Evolutionary conservation across 805 yeast species (phyloP).

Genomic region (Nakazawaea peltata): DNA sequence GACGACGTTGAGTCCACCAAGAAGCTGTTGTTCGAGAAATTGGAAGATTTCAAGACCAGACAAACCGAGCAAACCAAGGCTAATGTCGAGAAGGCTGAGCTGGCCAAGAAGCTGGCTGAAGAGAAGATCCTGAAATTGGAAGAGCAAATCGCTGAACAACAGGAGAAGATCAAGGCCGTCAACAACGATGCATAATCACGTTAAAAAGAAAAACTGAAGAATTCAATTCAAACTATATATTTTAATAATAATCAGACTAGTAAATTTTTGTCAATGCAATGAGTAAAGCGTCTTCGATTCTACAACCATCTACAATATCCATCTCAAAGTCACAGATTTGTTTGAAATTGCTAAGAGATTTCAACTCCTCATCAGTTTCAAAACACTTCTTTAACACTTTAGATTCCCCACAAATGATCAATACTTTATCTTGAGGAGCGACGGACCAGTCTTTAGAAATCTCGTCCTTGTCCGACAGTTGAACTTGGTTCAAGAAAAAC

Average conservation of each 20-base stretch:
- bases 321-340: constrained; percentile 66
- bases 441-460: constrained; percentile 11
- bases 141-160: constrained; percentile 4
- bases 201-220: background rate
- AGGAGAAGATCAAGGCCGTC: background rate
- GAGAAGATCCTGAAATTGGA: constrained; percentile 23
- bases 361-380: constrained; percentile 32
- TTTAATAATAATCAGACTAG: too few relatives aligned
- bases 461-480: constrained; percentile 8
- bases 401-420: constrained; percentile 59
- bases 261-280: constrained; percentile 39
- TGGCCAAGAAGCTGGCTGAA: constrained; percentile 63
- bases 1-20: constrained; percentile 60
- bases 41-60: constrained; percentile 55
- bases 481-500: constrained; percentile 30
- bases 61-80: constrained; percentile 78
- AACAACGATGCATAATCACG: background rate
- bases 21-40: constrained; percentile 29
- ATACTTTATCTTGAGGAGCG: constrained; percentile 19
- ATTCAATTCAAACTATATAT: background rate
- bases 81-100: constrained; percentile 70
- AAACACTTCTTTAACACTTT: constrained; percentile 50
- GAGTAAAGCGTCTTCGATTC: constrained; percentile 66
- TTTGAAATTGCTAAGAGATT: constrained; percentile 42
- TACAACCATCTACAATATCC: constrained; percentile 42